Evolutionary conservation across 345 rosid species (phyloP).

Genomic region (Syzygium grande): DNA sequence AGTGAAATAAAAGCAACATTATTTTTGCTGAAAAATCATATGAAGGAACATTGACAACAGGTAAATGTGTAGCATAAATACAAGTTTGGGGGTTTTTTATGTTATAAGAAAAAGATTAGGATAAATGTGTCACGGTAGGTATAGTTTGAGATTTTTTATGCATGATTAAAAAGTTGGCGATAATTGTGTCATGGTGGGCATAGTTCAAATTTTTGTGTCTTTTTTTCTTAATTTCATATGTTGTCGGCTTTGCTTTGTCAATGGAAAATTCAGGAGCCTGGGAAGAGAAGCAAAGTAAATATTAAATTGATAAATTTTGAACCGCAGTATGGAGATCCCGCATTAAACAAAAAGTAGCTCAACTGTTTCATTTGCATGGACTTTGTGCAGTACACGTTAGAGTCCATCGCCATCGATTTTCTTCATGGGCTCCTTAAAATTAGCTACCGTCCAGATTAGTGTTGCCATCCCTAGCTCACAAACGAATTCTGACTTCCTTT

Average conservation of each 20-base stretch:
- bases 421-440: neutral
- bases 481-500: neutral
- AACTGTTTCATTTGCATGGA: neutral
- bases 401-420: neutral
- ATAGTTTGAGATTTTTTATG: no score
- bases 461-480: neutral
- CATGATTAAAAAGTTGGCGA: no score
- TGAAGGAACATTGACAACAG: no score
- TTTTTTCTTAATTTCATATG: neutral
- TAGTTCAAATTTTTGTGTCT: no score
- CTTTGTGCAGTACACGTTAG: neutral
- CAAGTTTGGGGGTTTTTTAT: no score
- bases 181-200: no score
- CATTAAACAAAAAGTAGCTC: neutral
- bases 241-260: neutral
- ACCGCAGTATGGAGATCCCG: neutral
- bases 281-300: neutral
- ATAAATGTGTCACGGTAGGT: no score
- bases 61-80: no score
- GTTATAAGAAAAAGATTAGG: no score
- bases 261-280: neutral
- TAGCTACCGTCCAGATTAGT: neutral
- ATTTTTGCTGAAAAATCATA: no score
- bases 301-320: neutral
- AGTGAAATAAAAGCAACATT: no score